Conservation (phyloP, 176 grass and related monocot genomes). For the Ensete glaucum region DNA sequence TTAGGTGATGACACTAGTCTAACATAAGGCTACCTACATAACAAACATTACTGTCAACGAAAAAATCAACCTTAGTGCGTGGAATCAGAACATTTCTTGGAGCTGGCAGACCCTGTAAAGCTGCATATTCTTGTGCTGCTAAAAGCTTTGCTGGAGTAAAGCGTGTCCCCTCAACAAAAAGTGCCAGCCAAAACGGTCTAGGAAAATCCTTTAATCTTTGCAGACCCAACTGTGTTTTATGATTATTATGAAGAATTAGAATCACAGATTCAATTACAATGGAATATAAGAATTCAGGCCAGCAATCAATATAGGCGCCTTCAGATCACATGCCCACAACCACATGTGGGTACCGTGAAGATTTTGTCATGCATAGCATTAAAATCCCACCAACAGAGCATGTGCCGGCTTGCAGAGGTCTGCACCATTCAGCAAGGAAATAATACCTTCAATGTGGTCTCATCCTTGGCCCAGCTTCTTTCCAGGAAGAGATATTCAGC, state of each 20-base stretch:
- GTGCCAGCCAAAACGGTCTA: constrained; percentile 87
- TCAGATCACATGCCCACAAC: too few relatives aligned
- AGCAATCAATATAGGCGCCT: too few relatives aligned
- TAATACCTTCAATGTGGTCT: constrained; percentile 60
- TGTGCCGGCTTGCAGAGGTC: too few relatives aligned
- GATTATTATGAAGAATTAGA: neutral
- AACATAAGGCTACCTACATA: neutral
- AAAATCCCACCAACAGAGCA: too few relatives aligned
- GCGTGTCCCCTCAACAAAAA: constrained; percentile 90
- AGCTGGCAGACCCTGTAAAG: constrained; percentile 54
- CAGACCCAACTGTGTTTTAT: constrained; percentile 46
- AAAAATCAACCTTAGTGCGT: constrained; percentile 66
- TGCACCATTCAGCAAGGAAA: constrained; percentile 1
- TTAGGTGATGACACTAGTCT: neutral
- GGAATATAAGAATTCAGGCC: too few relatives aligned
- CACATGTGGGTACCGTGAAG: too few relatives aligned
- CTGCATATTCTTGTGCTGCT: constrained; percentile 86
- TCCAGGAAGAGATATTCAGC: constrained; percentile 82
- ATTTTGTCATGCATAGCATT: too few relatives aligned
- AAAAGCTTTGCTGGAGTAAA: constrained; percentile 75
- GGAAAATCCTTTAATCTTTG: constrained; percentile 80
- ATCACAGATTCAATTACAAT: neutral
- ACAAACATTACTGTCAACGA: neutral
- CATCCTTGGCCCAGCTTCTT: constrained; percentile 84
- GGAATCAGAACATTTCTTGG: constrained; percentile 91